Evolutionary conservation across 2,329 filamentous ascomycete genomes (phyloP).

Genomic region (Diplodia seriata): DNA sequence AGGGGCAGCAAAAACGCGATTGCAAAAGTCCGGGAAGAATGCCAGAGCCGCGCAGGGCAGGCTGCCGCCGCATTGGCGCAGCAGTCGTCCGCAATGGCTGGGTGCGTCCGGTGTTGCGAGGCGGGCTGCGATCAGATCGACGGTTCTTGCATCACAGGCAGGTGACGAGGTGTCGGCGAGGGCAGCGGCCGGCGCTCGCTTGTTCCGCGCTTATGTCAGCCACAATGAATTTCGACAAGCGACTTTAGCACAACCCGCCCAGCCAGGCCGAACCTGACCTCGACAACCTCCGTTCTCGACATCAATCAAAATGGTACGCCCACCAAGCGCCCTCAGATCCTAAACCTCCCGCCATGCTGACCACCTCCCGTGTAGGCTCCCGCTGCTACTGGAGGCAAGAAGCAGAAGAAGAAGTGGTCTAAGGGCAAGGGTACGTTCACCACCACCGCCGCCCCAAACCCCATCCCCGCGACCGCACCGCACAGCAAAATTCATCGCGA

Average conservation of each 20-base stretch:
- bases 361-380: constrained; percentile 49
- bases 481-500: constrained; percentile 15
- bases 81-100: constrained; percentile 1
- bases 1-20: not conserved
- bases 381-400: constrained; percentile 72
- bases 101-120: not conserved
- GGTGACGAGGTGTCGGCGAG: constrained; percentile 17
- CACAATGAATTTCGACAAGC: constrained; percentile 32
- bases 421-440: constrained; percentile 64
- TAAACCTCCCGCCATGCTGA: constrained; percentile 13
- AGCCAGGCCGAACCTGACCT: constrained; percentile 23
- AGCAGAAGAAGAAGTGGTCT: constrained; percentile 84
- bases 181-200: constrained; percentile 4
- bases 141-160: constrained; percentile 12
- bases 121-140: constrained; percentile 3
- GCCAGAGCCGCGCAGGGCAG: not conserved
- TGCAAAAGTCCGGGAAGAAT: not conserved
- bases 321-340: not conserved
- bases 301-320: constrained; percentile 53
- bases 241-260: constrained; percentile 26
- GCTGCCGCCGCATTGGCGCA: constrained; percentile 16
- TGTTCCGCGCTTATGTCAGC: constrained; percentile 24
- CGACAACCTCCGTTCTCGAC: constrained; percentile 39
- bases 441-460: constrained; percentile 34
- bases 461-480: constrained; percentile 15